Percentiles rank a stretch among this genome's conserved stretches.
Evolutionary conservation across 108 stramenopile genomes (phyloP).

Genomic region (Skeletonema costatum): DNA sequence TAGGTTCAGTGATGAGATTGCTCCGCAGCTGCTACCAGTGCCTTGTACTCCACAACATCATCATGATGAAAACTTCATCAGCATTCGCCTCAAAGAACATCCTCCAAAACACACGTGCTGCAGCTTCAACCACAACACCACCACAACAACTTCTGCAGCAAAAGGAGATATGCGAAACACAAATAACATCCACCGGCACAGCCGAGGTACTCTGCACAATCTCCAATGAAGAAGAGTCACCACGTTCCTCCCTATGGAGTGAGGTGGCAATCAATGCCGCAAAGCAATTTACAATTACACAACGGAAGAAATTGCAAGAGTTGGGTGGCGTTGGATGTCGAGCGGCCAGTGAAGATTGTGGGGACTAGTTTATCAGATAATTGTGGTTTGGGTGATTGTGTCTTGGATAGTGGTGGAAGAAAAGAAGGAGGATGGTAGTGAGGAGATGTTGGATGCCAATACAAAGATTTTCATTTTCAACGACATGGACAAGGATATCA

Average conservation of each 20-base stretch:
- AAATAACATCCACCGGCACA: neutral
- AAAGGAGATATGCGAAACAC: slow-evolving; percentile 9
- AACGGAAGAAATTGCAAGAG: slow-evolving; percentile 33
- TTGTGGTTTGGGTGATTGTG: slow-evolving; percentile 15
- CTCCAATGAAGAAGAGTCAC: neutral
- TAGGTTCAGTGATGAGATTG: no score
- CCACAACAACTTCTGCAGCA: neutral
- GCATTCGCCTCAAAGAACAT: no score
- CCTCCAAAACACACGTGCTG: no score
- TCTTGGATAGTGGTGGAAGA: neutral
- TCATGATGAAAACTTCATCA: no score
- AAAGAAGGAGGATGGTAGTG: neutral
- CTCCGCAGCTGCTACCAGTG: no score
- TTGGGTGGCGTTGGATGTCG: slow-evolving; percentile 32
- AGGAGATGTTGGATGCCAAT: neutral
- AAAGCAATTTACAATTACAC: slow-evolving; percentile 35
- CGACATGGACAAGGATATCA: slow-evolving; percentile 75
- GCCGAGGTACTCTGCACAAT: slow-evolving; percentile 6
- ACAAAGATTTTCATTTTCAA: slow-evolving; percentile 74
- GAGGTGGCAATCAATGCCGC: slow-evolving; percentile 42
- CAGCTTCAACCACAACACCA: neutral
- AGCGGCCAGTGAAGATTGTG: slow-evolving; percentile 36
- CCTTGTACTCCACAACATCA: no score
- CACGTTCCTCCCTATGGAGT: slow-evolving; percentile 6
- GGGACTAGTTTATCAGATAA: slow-evolving; percentile 3